A percentile compares a stretch with the other conserved stretches of the same genome.
Conservation (phyloP, 805 yeast genomes). For the Sugiyamaella qingdaonensis region DNA sequence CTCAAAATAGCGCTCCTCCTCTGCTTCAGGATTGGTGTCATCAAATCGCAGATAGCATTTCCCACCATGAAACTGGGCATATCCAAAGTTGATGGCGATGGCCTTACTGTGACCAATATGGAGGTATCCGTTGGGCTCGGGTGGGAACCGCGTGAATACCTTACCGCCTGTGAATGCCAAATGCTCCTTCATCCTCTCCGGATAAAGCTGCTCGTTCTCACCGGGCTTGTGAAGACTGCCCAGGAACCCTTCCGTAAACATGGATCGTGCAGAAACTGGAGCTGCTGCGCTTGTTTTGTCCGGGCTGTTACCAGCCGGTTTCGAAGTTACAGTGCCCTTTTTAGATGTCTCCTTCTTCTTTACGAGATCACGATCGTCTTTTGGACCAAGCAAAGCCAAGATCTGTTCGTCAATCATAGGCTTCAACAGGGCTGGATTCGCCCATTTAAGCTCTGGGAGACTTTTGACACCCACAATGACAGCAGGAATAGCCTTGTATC, state of each 20-base stretch:
- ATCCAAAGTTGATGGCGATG: slow-evolving; percentile 97
- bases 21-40: slow-evolving; percentile 99
- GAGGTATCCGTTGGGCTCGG: slow-evolving; percentile 96
- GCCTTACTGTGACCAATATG: slow-evolving; percentile 99
- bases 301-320: slow-evolving; percentile 14
- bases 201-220: slow-evolving; percentile 85
- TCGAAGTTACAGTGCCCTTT: slow-evolving; percentile 10
- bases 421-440: slow-evolving; percentile 80
- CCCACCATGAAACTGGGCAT: slow-evolving; percentile 81
- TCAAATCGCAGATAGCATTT: slow-evolving; percentile 89
- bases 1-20: slow-evolving; percentile 84
- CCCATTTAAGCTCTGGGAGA: slow-evolving; percentile 82
- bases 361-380: slow-evolving; percentile 86
- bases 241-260: slow-evolving; percentile 93
- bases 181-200: slow-evolving; percentile 80
- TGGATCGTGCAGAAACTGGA: slow-evolving; percentile 46
- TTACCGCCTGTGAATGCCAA: slow-evolving; percentile 71
- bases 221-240: slow-evolving; percentile 96
- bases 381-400: slow-evolving; percentile 78
- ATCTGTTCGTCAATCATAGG: slow-evolving; percentile 78
- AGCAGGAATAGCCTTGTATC: slow-evolving; percentile 77
- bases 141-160: slow-evolving; percentile 95
- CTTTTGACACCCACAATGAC: slow-evolving; percentile 73
- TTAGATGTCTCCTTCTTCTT: slow-evolving; percentile 51
- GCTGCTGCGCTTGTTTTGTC: slow-evolving; percentile 18